Percentiles rank a stretch among this genome's conserved stretches.
Evolutionary conservation across 805 yeast genomes (phyloP).

Genomic region (Candida sakaeoensis): DNA sequence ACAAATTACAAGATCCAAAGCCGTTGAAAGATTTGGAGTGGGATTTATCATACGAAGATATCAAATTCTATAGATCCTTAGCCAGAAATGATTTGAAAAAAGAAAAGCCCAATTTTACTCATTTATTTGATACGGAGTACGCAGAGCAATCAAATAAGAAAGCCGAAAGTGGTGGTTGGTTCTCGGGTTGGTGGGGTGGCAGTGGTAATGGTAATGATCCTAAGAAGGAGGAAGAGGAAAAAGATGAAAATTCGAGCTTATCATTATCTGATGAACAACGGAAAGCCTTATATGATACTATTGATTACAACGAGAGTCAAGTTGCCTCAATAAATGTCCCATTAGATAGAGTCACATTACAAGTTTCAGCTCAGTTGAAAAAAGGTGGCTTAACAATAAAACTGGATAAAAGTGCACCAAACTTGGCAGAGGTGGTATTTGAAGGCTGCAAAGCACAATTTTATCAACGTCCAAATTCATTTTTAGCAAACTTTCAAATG

Average conservation of each 20-base stretch:
- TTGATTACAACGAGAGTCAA: slow-evolving; percentile 77
- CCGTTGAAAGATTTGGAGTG: slow-evolving; percentile 54
- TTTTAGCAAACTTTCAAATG: slow-evolving; percentile 64
- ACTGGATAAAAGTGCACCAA: slow-evolving; percentile 34
- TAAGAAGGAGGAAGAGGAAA: slow-evolving; percentile 1
- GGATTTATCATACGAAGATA: slow-evolving; percentile 67
- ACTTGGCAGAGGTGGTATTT: slow-evolving; percentile 73
- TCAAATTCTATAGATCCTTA: slow-evolving; percentile 78
- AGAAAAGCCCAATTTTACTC: slow-evolving; percentile 34
- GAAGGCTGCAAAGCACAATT: slow-evolving; percentile 77
- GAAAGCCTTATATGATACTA: slow-evolving; percentile 86
- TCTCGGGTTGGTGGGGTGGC: slow-evolving; percentile 65
- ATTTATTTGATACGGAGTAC: slow-evolving; percentile 8
- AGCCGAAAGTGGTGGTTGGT: slow-evolving; percentile 52
- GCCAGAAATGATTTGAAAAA: slow-evolving; percentile 66
- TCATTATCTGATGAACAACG: slow-evolving; percentile 78
- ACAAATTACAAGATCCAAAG: slow-evolving; percentile 24
- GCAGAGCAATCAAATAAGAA: slow-evolving; percentile 15
- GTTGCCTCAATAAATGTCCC: slow-evolving; percentile 58
- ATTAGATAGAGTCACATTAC: slow-evolving; percentile 64
- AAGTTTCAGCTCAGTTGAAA: slow-evolving; percentile 62
- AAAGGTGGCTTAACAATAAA: slow-evolving; percentile 74
- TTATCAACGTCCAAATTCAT: slow-evolving; percentile 76
- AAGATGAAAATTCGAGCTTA: slow-evolving; percentile 35
- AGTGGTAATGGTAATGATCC: slow-evolving; percentile 23